Evolutionary conservation across 768 basidiomycete genomes (phyloP).

Genomic region (Ramaria rubella): DNA sequence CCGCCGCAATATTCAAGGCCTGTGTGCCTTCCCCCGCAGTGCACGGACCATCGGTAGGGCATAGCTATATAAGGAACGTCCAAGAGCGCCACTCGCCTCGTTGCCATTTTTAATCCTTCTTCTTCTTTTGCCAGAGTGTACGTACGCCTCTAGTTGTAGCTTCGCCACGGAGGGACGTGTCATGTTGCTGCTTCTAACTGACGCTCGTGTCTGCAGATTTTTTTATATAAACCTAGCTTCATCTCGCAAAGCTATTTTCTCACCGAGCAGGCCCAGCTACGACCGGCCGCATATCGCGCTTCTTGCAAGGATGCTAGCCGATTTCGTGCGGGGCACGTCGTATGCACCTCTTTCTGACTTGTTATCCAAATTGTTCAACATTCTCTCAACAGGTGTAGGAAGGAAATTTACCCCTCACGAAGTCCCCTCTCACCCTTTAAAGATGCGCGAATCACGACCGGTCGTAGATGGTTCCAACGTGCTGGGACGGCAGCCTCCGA

Average conservation of each 20-base stretch:
- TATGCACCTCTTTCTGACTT: neutral
- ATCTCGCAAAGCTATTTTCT: neutral
- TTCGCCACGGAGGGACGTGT: neutral
- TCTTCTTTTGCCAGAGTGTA: neutral
- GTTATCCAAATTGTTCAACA: neutral
- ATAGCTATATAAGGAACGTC: neutral
- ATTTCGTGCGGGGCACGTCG: neutral
- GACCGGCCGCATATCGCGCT: slow-evolving; percentile 7
- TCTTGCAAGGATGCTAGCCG: slow-evolving; percentile 8
- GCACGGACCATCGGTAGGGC: neutral
- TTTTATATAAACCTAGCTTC: neutral
- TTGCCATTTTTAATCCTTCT: neutral
- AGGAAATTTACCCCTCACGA: neutral
- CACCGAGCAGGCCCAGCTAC: slow-evolving; percentile 7
- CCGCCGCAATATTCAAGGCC: neutral
- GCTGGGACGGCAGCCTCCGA: neutral
- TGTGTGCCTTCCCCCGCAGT: neutral
- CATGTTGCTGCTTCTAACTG: neutral
- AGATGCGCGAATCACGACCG: slow-evolving; percentile 1
- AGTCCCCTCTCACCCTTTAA: slow-evolving; percentile 6
- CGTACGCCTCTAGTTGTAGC: neutral
- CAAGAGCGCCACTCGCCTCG: neutral
- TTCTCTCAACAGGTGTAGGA: neutral
- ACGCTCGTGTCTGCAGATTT: neutral
- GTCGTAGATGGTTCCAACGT: slow-evolving; percentile 6